Percentiles rank a stretch among this genome's conserved stretches.
Evolutionary conservation across 352 stramenopile species (phyloP).

Genomic region (Phytopythium chamaehyphon): DNA sequence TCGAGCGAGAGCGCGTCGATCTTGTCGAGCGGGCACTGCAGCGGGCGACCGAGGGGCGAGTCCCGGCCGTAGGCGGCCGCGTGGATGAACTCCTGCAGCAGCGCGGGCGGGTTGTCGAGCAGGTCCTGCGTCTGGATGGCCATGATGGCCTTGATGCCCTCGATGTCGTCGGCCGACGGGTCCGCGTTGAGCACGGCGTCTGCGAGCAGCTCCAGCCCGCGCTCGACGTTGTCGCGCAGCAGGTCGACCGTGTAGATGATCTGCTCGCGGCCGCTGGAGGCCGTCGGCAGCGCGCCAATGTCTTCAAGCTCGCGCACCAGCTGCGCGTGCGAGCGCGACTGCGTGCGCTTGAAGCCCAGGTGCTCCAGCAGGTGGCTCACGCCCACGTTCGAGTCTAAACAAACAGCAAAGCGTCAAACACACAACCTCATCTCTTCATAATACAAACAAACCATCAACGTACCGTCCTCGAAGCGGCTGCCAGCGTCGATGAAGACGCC

Average conservation of each 20-base stretch:
- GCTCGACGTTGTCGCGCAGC: constrained; percentile 91
- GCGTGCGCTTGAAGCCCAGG: constrained; percentile 94
- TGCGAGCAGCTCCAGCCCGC: constrained; percentile 88
- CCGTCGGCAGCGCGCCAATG: constrained; percentile 90
- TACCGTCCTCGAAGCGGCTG: constrained; percentile 76
- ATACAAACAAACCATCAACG: too few species aligned
- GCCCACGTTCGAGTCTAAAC: constrained; percentile 71
- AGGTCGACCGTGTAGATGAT: constrained; percentile 97
- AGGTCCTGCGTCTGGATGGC: constrained; percentile 93
- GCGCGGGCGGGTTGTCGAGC: constrained; percentile 76
- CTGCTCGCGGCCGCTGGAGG: constrained; percentile 92
- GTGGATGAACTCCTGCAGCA: constrained; percentile 86
- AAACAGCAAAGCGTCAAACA: too few species aligned
- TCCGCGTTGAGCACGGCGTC: constrained; percentile 85
- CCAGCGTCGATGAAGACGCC: constrained; percentile 93
- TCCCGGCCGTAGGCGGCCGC: constrained; percentile 79
- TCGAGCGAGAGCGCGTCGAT: constrained; percentile 73
- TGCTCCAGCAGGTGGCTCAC: constrained; percentile 94
- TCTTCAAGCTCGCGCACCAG: constrained; percentile 90
- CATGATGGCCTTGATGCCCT: constrained; percentile 92
- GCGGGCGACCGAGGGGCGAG: constrained; percentile 66
- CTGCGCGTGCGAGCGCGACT: constrained; percentile 74
- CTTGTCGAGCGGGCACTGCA: constrained; percentile 79
- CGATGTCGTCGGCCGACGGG: constrained; percentile 83
- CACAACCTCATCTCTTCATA: too few species aligned